These are phyloP conservation scores for Alnus rubra DNA, from an alignment of 306 rosid species.

Conservation along the genomic window DNA sequence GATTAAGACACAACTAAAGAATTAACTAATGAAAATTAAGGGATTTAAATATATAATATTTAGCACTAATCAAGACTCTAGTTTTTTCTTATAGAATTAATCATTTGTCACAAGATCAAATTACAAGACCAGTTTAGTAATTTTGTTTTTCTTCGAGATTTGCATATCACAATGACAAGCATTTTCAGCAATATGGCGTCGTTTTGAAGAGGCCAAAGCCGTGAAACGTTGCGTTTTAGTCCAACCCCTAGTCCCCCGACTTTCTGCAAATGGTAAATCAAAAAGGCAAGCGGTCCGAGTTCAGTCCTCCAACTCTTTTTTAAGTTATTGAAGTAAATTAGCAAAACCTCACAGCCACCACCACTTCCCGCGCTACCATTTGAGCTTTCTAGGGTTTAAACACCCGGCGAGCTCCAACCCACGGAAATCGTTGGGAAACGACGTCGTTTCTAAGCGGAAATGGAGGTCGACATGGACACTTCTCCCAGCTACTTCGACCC, in stretches of 20 bases:
- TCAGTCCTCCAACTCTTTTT: neutral
- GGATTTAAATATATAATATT: too few species aligned
- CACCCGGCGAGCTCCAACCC: neutral
- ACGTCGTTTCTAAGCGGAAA: neutral
- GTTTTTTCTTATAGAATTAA: too few species aligned
- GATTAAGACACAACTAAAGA: too few species aligned
- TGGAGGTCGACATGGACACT: slow-evolving; percentile 70
- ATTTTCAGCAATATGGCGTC: too few species aligned
- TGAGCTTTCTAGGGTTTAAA: slow-evolving; percentile 43
- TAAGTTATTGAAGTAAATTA: neutral
- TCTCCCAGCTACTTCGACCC: slow-evolving; percentile 72
- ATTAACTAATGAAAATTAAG: too few species aligned
- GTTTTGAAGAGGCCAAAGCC: neutral
- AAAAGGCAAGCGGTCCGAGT: neutral
- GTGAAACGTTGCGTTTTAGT: neutral
- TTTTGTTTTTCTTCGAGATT: too few species aligned
- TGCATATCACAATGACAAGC: too few species aligned
- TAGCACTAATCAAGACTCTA: too few species aligned
- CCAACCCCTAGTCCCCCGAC: neutral
- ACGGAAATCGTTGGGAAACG: neutral
- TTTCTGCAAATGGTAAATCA: neutral
- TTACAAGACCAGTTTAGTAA: too few species aligned
- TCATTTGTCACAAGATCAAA: too few species aligned
- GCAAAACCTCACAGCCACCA: neutral
- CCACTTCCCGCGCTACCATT: slow-evolving; percentile 39